Evolutionary conservation across 148 eudicot genomes (phyloP).

Genomic region (Nepenthes gracilis): DNA sequence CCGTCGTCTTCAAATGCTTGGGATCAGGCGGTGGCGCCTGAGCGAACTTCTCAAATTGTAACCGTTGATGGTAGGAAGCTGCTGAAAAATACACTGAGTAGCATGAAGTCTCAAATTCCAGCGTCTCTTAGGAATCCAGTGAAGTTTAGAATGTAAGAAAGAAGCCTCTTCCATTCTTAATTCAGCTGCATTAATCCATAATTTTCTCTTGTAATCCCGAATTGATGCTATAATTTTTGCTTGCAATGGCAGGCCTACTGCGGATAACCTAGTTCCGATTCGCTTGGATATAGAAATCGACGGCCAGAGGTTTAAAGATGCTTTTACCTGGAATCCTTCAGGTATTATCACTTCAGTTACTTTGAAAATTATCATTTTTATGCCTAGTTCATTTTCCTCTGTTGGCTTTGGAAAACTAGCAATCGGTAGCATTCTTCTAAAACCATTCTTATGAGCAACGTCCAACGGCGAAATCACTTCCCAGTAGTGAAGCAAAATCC

Average conservation of each 20-base stretch:
- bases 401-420: no score
- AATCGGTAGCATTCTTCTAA: no score
- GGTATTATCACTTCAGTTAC: conserved; percentile 23
- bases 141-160: conserved; percentile 49
- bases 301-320: conserved; percentile 79
- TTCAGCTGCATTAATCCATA: neutral
- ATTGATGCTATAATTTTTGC: neutral
- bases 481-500: no score
- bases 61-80: no score
- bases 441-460: no score
- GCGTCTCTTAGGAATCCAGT: conserved; percentile 30
- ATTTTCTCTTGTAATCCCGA: neutral
- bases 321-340: conserved; percentile 85
- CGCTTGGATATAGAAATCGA: conserved; percentile 83
- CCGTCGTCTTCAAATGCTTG: no score
- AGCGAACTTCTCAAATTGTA: no score
- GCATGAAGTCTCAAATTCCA: no score
- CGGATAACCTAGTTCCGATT: conserved; percentile 79
- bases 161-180: neutral
- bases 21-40: no score
- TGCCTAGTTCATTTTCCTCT: neutral
- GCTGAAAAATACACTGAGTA: no score
- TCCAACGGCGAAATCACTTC: no score
- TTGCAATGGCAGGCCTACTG: conserved; percentile 49
- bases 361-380: neutral